Percentiles rank a stretch among this genome's conserved stretches.
Conservation (phyloP, 345 rosid species). For the Salix arbutifolia region DNA sequence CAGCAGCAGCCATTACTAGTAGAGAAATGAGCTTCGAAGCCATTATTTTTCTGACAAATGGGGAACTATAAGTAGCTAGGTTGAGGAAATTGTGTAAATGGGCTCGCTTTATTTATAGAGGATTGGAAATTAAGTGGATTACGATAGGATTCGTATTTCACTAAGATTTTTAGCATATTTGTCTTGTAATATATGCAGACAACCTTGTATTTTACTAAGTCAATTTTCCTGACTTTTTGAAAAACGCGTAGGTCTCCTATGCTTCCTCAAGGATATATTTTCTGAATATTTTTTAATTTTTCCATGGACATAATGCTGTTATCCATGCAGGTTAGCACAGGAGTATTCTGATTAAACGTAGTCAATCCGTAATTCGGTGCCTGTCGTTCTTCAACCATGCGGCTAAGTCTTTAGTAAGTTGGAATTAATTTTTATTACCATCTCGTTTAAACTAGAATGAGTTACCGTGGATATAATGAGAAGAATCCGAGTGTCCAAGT, state of each 20-base stretch:
- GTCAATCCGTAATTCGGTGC: not conserved
- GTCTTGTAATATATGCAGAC: not conserved
- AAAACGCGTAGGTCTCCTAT: constrained; percentile 22
- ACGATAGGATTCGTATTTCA: not conserved
- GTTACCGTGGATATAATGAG: not conserved
- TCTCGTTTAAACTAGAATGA: not conserved
- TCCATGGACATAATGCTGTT: not conserved
- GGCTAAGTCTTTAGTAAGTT: not conserved
- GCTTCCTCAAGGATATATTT: not conserved
- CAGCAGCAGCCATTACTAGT: not conserved
- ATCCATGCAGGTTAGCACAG: not conserved
- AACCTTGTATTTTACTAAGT: constrained; percentile 4
- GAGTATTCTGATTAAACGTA: not conserved
- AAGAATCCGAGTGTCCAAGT: not conserved
- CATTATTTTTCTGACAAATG: constrained; percentile 1
- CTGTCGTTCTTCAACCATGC: not conserved
- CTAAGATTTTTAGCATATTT: not conserved
- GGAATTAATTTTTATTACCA: not conserved
- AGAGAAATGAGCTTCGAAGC: constrained; percentile 18
- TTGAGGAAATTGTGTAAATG: not conserved
- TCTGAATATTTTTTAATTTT: not conserved
- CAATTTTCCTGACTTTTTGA: constrained; percentile 12
- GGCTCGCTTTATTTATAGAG: constrained; percentile 19
- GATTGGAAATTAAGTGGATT: not conserved
- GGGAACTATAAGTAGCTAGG: no score